phyloP scores from a whole-genome alignment of 1,139 yeast genomes.

The Diutina pseudorugosa region DNA sequence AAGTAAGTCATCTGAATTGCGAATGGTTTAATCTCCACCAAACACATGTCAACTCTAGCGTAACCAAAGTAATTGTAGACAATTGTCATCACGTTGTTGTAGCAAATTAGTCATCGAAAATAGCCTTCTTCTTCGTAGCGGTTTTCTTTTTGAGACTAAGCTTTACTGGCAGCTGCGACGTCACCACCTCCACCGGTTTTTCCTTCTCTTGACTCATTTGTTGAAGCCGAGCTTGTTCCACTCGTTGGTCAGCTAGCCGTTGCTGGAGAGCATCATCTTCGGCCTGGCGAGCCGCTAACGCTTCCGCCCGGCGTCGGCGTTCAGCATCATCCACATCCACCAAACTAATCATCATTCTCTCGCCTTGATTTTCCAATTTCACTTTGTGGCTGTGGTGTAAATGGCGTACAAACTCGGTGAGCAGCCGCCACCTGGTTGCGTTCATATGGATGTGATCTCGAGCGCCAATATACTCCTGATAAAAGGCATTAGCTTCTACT shows the following conservation, averaged over 20 bases:
- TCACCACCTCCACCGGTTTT: not conserved
- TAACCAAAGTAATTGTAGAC: too few species aligned
- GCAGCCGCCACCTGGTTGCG: slow-evolving; percentile 68
- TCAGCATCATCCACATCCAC: not conserved
- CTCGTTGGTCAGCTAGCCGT: not conserved
- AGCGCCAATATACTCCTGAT: slow-evolving; percentile 76
- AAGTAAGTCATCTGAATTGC: too few species aligned
- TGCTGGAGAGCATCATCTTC: not conserved
- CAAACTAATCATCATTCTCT: slow-evolving; percentile 9
- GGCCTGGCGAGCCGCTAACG: not conserved
- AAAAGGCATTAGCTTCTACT: slow-evolving; percentile 73
- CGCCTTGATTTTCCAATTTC: slow-evolving; percentile 30
- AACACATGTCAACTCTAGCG: too few species aligned
- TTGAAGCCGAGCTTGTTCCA: not conserved
- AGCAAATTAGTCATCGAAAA: not conserved
- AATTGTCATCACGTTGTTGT: too few species aligned
- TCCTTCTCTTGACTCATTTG: not conserved
- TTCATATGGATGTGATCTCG: slow-evolving; percentile 83
- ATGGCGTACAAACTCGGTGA: slow-evolving; percentile 59
- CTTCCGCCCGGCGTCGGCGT: not conserved
- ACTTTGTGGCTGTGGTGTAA: slow-evolving; percentile 52
- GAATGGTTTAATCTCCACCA: too few species aligned
- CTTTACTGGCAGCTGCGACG: not conserved
- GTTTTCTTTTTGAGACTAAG: not conserved
- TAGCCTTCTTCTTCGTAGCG: not conserved